Base-by-base conservation (phyloP, 108 stramenopile genomes). In the Cyclostephanos tholiformis region DNA sequence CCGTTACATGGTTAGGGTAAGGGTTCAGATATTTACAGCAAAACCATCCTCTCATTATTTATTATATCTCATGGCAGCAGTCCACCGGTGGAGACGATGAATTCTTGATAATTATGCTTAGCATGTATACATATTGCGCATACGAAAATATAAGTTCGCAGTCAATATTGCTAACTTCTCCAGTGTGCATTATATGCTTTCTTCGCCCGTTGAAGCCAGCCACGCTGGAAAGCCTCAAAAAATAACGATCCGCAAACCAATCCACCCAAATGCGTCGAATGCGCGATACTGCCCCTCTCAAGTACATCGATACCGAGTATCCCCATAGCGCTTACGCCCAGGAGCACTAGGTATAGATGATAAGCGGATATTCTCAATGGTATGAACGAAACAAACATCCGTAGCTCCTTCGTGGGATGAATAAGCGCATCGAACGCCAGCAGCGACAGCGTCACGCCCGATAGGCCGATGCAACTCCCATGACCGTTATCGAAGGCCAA, bases 251-350 rank as follows among this genome's bases (percentile, higher is more conserved):
- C 93, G 77, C 86, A 94, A 41, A 89, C 5, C 29, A 94, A 53
- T 49, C 93, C 93, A 12, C 88, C 90, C 67, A 94, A 69, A 88
- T 94, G 93, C 2, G 85, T 82, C 36, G 85, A 61, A 76, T 94
- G 93, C 0, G 90, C 89, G 23, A 87, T 82, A 29, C 58, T 64
- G 17, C 61, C 63, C n/a, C 63, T 63, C n/a, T 72, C 65, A 17
- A 80, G 70, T 32, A 56, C 17, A 2, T 36, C 36, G 32, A 80
- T 26, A 2, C 59, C 77, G 38, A 86, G 56, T 14, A 79, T 60
- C 13, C 89, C 88, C 11, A 82, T 16, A 3, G 76, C 23, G 65
- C 87, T 88, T 26, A 75, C 53, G 5, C 58, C 76, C 17, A 87
- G 60, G 20, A 93, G 46, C 3, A 74, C 46, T 49, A 69, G 67